These are phyloP conservation scores for Chaetomium cochliodes DNA, from an alignment of 495 filamentous ascomycete genomes.

Conservation along the genomic window DNA sequence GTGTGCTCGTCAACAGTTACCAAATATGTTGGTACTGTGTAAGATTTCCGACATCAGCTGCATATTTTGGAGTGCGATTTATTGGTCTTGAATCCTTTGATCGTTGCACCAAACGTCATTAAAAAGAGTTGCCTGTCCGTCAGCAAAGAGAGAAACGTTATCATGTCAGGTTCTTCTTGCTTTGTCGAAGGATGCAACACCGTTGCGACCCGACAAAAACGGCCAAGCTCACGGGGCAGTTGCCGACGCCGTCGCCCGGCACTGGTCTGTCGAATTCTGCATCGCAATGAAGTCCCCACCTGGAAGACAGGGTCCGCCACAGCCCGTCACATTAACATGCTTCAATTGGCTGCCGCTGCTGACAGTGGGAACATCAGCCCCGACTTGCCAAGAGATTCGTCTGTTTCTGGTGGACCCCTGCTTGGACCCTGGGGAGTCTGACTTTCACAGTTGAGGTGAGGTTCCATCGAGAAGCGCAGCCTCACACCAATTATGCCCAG, in stretches of 20 bases:
- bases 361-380: neutral
- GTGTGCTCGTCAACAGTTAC: too few relatives aligned
- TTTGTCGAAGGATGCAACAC: too few relatives aligned
- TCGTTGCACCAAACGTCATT: too few relatives aligned
- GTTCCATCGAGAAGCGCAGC: constrained; percentile 3
- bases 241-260: neutral
- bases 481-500: constrained; percentile 2
- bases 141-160: too few relatives aligned
- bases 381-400: constrained; percentile 5
- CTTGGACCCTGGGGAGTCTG: constrained; percentile 6
- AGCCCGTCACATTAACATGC: neutral
- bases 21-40: too few relatives aligned
- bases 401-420: constrained; percentile 9
- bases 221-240: neutral
- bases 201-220: too few relatives aligned
- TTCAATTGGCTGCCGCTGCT: neutral
- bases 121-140: too few relatives aligned
- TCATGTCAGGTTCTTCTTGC: too few relatives aligned
- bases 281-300: constrained; percentile 13
- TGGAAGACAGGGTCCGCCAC: neutral
- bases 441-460: neutral
- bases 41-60: too few relatives aligned
- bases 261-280: constrained; percentile 6
- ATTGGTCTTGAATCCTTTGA: too few relatives aligned
- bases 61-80: too few relatives aligned